These are phyloP conservation scores for Chlorella sp. DNA, from an alignment of 139 green algal species.

Conservation along the genomic window DNA sequence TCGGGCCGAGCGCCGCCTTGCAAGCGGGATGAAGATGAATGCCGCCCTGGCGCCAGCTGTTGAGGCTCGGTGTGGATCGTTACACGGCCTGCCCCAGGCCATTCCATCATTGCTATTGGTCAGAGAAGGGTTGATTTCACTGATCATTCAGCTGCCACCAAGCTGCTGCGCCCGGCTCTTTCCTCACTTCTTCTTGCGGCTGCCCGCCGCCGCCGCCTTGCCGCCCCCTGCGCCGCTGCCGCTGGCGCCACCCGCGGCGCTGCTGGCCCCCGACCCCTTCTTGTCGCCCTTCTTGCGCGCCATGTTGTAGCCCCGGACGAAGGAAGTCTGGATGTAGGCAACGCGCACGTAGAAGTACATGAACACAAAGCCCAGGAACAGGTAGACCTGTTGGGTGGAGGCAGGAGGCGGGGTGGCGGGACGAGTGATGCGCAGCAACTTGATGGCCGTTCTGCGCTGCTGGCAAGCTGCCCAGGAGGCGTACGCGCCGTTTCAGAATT, in stretches of 20 bases:
- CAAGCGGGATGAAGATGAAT: no score
- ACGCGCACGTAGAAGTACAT: neutral
- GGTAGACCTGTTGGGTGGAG: neutral
- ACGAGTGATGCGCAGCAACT: neutral
- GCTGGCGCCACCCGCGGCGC: neutral
- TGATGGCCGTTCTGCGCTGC: no score
- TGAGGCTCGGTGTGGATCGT: no score
- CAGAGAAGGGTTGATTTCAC: no score
- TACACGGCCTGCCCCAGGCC: no score
- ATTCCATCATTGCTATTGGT: no score
- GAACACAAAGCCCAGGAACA: constrained; percentile 5
- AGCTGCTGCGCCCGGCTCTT: no score
- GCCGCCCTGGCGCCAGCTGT: no score
- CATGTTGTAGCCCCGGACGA: neutral
- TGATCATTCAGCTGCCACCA: no score
- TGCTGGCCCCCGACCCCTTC: neutral
- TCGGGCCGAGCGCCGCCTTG: no score
- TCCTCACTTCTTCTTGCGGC: neutral
- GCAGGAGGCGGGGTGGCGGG: neutral
- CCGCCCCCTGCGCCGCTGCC: neutral
- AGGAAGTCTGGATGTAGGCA: constrained; percentile 1
- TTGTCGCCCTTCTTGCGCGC: neutral
- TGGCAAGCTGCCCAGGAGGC: no score
- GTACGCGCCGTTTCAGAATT: neutral
- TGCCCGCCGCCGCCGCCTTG: neutral